Evolutionary conservation across 352 stramenopile genomes (phyloP), one percentile per base, ranked within the genome.

Genomic region (Globisporangium apiculatum): DNA sequence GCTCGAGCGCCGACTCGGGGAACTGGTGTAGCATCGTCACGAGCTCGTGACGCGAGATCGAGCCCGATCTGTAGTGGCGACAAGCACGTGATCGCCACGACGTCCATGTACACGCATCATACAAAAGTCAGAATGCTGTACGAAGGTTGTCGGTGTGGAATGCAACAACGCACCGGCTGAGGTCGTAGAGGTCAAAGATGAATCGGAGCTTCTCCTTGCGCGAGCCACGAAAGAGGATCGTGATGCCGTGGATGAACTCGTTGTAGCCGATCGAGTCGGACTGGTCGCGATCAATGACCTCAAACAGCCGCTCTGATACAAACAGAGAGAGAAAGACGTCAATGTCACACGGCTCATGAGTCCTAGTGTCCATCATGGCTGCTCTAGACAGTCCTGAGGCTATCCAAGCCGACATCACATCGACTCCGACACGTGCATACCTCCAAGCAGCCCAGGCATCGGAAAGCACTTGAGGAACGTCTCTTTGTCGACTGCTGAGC

Each of bases 391-490:
- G 36, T 6, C 17, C 7, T 43, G 7, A 43, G 40, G 3, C 24
- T 31, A 31, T 3, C 40, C 7, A 43, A 43, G 40, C 40, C 40
- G 40, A 43, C 40, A 12, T 14, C 11, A 12, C 7, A 12, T 43
- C 7, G 7, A 12, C 40, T 43, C 11, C 7, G 40, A 43, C n/a
- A 17, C 53, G 49, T 6, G 10, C 15, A 49, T 57, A 90, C 80
- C 79, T 11, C 91, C 89, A 12, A 97, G 73, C 0, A 98, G 66
- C 7, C 92, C 91, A 18, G 87, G 88, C 61, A 97, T 76, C 0
- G 88, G 86, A 53, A 97, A 97, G 55, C 91, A 96, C 68, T 96
- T 97, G 64, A 97, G 81, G 66, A 98, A 98, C 0, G 88, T 97
- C 45, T 96, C 86, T 51, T 97, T 97, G 67, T 97, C 90, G 11